Evolutionary conservation across 768 basidiomycete species (phyloP).

Genomic region (Russula ochroleuca): DNA sequence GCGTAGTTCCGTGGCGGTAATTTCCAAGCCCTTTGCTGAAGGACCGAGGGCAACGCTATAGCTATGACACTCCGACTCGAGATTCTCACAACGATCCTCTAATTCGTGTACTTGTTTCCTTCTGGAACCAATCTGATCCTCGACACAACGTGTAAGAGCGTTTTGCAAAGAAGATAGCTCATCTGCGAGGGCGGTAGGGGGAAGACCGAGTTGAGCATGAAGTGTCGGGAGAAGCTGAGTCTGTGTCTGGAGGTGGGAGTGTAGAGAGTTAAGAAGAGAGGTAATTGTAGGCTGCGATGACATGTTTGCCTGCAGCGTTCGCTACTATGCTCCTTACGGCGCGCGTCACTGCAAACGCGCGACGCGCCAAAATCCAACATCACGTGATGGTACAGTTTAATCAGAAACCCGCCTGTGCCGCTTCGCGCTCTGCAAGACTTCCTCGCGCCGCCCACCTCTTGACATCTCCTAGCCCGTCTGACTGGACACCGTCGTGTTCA

Average conservation of each 20-base stretch:
- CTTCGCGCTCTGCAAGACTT: constrained; percentile 59
- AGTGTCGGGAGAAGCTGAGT: constrained; percentile 77
- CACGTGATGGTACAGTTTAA: constrained; percentile 14
- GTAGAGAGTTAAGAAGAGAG: constrained; percentile 68
- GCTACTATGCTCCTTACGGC: background rate
- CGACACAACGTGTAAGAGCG: constrained; percentile 70
- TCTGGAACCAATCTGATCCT: constrained; percentile 62
- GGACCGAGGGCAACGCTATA: constrained; percentile 70
- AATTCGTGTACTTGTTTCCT: constrained; percentile 75
- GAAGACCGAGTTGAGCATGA: constrained; percentile 80
- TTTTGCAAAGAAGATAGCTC: constrained; percentile 72
- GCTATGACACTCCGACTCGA: constrained; percentile 61
- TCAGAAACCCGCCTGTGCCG: constrained; percentile 54
- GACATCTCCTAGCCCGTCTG: constrained; percentile 37
- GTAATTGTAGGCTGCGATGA: constrained; percentile 41
- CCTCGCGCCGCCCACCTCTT: constrained; percentile 66
- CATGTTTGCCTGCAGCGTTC: constrained; percentile 7
- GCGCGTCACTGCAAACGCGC: background rate
- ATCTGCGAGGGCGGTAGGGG: constrained; percentile 72
- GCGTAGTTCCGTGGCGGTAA: constrained; percentile 60
- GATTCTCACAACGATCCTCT: constrained; percentile 55
- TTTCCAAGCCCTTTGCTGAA: constrained; percentile 61
- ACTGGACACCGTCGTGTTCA: constrained; percentile 19
- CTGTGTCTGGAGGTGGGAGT: constrained; percentile 74
- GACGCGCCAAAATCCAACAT: constrained; percentile 21